Conservation (phyloP, 306 rosid species). For the Corylus avellana region DNA sequence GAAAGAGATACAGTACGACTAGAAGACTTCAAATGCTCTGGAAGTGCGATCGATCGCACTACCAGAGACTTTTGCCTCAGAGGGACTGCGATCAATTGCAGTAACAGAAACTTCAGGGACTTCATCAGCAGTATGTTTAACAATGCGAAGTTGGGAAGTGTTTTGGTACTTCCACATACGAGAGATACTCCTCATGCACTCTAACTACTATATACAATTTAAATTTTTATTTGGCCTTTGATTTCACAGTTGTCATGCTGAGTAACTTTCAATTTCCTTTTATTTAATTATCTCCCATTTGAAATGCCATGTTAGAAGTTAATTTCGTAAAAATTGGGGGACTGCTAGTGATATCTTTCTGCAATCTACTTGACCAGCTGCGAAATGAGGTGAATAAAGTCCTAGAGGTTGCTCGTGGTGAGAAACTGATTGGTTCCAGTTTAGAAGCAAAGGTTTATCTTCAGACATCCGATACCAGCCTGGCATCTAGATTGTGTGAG, state of each 20-base stretch:
- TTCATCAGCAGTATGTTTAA: too few relatives aligned
- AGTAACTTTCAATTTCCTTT: neutral
- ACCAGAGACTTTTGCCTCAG: too few relatives aligned
- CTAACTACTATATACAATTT: neutral
- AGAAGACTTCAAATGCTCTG: too few relatives aligned
- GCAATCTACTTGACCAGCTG: conserved; percentile 54
- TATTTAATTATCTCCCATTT: neutral
- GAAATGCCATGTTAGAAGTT: neutral
- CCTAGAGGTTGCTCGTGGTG: conserved; percentile 79
- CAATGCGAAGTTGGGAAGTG: neutral
- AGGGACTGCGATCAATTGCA: too few relatives aligned
- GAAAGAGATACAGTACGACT: too few relatives aligned
- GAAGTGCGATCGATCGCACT: too few relatives aligned
- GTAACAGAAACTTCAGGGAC: too few relatives aligned
- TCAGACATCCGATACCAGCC: conserved; percentile 48
- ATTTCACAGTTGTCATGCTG: neutral
- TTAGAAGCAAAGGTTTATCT: conserved; percentile 91
- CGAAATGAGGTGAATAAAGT: conserved; percentile 92
- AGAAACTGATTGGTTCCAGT: conserved; percentile 82
- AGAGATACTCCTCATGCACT: neutral
- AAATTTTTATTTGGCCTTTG: neutral
- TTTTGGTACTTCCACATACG: neutral
- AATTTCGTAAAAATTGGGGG: neutral
- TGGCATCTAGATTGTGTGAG: conserved; percentile 66
- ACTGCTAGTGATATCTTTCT: neutral